Base-by-base conservation (phyloP, 2,329 filamentous ascomycete species). In the Sclerotiophoma versabilis region DNA sequence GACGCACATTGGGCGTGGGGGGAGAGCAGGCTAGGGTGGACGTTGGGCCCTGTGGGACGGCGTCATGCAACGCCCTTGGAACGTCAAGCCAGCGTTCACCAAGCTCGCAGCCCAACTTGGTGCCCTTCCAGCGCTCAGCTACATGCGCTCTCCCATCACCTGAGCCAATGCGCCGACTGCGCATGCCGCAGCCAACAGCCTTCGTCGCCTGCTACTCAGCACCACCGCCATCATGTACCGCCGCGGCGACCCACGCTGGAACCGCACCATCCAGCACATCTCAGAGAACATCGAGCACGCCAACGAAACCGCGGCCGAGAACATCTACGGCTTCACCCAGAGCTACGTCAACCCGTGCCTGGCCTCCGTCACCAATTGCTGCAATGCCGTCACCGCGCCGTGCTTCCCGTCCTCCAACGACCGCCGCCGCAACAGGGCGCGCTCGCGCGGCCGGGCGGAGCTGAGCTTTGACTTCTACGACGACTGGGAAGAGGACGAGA, bases 401-500 rank as follows among this genome's bases (percentile, higher is more conserved):
- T 85, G 87, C 48, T 91, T 91, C 29, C 89, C 90, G 48, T 86
- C 86, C 68, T 85, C 85, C 49, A 89, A 93, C 64, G 90, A 93
- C 70, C 87, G 90, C 54, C 86, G 90, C 25, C 86, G 91, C 51
- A 87, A 92, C 66, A 84, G 89, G 29, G 77, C 76, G 15, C 76
- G 81, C 19, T 76, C 78, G 50, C 73, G 80, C 57, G 86, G 85
- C 2, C 76, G 86, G 45, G 90, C 92, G 23, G 93, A 97, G 76
- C 85, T 90, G 66, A 93, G 86, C 68, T 98, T 98, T 72, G 93
- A 97, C 75, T 98, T 98, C 74, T 98, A 98, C 78, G 93, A 97
- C 75, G 93, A 97, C 75, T 98, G 93, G 93, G 92, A 96, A 57
- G 83, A 86, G 49, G 83, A 86, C 25, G 83, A 84, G 44, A 80